Conservation (phyloP, 768 basidiomycete species). For the Cystobasidium onofrii region DNA sequence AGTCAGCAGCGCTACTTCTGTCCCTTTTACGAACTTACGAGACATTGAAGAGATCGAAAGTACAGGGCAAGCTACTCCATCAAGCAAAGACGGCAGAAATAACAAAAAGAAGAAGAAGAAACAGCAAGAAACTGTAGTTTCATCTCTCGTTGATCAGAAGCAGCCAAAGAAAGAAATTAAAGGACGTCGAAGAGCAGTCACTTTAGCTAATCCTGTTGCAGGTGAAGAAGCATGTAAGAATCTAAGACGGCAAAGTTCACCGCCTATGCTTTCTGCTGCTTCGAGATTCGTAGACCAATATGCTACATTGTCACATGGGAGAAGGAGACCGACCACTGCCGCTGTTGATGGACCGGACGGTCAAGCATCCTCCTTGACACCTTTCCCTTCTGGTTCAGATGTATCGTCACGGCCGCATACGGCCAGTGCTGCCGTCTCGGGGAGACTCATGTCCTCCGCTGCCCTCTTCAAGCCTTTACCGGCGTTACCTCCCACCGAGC, state of each 20-base stretch:
- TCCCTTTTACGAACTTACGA: background rate
- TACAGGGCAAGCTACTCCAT: background rate
- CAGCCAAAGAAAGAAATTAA: background rate
- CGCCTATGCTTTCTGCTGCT: background rate
- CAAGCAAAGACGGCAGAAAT: no score
- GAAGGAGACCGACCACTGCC: background rate
- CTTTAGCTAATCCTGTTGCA: background rate
- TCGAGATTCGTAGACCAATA: background rate
- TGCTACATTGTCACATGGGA: background rate
- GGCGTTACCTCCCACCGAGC: background rate
- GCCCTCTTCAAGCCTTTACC: background rate
- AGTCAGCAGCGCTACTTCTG: background rate
- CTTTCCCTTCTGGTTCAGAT: background rate
- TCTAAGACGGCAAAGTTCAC: background rate
- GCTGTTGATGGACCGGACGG: no score
- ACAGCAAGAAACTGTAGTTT: no score
- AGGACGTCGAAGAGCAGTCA: background rate
- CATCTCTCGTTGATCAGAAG: no score
- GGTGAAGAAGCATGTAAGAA: background rate
- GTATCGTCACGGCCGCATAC: background rate
- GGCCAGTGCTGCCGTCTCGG: background rate
- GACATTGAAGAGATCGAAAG: no score
- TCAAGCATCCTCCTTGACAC: no score
- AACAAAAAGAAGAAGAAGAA: background rate
- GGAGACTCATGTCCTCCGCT: background rate